Percentiles rank a stretch among this genome's conserved stretches.
Evolutionary conservation across 306 rosid species (phyloP).

Genomic region (Trifolium fragiferum): DNA sequence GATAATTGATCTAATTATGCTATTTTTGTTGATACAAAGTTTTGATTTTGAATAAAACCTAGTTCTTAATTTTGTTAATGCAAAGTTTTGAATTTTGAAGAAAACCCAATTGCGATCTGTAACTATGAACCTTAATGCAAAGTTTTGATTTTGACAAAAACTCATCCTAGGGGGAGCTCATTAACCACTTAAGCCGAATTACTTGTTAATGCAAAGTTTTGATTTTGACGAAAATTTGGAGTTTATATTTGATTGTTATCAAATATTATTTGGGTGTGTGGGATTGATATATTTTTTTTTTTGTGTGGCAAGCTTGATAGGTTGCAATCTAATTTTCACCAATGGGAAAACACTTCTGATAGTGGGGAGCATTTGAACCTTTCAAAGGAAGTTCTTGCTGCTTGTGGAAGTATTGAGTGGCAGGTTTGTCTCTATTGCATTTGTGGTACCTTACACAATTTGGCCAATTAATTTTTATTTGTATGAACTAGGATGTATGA

Average conservation of each 20-base stretch:
- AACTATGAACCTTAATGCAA: background rate
- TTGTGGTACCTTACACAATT: slow-evolving; percentile 8
- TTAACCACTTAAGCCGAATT: too few species aligned
- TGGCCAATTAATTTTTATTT: background rate
- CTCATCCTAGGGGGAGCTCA: too few species aligned
- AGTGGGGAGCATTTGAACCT: slow-evolving; percentile 62
- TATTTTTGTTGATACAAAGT: slow-evolving; percentile 12
- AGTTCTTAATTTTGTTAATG: background rate
- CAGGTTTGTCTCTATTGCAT: slow-evolving; percentile 63
- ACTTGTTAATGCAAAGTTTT: too few species aligned
- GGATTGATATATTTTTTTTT: background rate
- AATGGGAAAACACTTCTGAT: slow-evolving; percentile 71
- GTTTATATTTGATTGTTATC: slow-evolving; percentile 25
- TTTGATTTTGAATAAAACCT: slow-evolving; percentile 26
- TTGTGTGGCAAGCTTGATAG: slow-evolving; percentile 70
- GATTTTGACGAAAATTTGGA: background rate
- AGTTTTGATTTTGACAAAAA: too few species aligned
- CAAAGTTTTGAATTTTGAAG: slow-evolving; percentile 26
- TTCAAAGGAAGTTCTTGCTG: slow-evolving; percentile 71
- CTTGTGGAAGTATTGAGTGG: slow-evolving; percentile 89
- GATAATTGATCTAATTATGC: slow-evolving; percentile 36
- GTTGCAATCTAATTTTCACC: slow-evolving; percentile 77
- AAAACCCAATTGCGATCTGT: slow-evolving; percentile 36
- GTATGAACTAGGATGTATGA: slow-evolving; percentile 23
- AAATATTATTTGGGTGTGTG: slow-evolving; percentile 25